Percentiles rank a stretch among this genome's conserved stretches.
These are phyloP conservation scores for Xylogone sp. DNA, from an alignment of 2,329 filamentous ascomycete species.

Conservation along the genomic window DNA sequence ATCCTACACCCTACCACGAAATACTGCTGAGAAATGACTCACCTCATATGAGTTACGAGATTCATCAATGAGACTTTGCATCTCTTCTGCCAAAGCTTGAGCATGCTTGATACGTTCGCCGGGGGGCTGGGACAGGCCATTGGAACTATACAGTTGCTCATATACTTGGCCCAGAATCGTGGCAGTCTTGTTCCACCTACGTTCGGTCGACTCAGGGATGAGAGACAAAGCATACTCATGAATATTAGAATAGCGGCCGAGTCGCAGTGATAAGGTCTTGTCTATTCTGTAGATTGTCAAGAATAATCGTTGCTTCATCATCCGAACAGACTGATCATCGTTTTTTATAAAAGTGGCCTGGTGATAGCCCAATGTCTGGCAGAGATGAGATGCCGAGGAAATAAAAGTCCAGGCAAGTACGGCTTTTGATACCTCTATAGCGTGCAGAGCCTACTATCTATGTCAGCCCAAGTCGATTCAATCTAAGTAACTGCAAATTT, in stretches of 20 bases:
- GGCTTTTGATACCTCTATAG: conserved; percentile 30
- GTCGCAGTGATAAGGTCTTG: conserved; percentile 32
- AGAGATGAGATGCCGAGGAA: conserved; percentile 30
- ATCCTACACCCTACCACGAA: no score
- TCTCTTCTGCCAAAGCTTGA: no score
- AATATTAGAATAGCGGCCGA: conserved; percentile 31
- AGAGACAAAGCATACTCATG: conserved; percentile 29
- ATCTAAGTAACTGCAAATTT: conserved; percentile 1
- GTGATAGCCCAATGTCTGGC: conserved; percentile 32
- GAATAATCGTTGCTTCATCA: conserved; percentile 25
- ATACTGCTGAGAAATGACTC: no score
- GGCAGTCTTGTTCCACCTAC: conserved; percentile 15
- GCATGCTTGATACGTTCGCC: no score
- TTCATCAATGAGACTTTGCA: no score
- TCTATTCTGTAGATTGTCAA: conserved; percentile 34
- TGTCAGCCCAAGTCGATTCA: background rate
- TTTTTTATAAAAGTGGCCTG: conserved; percentile 9
- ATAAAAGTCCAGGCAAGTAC: conserved; percentile 32
- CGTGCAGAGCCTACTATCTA: conserved; percentile 25
- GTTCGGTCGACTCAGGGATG: conserved; percentile 10
- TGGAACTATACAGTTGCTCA: conserved; percentile 31
- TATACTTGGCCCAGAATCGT: conserved; percentile 29
- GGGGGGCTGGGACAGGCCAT: conserved; percentile 6
- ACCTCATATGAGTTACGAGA: no score
- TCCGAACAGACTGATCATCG: conserved; percentile 1